A percentile compares a stretch with the other conserved stretches of the same genome.
Evolutionary conservation across 2,329 filamentous ascomycete genomes (phyloP).

Genomic region (Beauveria bassiana): DNA sequence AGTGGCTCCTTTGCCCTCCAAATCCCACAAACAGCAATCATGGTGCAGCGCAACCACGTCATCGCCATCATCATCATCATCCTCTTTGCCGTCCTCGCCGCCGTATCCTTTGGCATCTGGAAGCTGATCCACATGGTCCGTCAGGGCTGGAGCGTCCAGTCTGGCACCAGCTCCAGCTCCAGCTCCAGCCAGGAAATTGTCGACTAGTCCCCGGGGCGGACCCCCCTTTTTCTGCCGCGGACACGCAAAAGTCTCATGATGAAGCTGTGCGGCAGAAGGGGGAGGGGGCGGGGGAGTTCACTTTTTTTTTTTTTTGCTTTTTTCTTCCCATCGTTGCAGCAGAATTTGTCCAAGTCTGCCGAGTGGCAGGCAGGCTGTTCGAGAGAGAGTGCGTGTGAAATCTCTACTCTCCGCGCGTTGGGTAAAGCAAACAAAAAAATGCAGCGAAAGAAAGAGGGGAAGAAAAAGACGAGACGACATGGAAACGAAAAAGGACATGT

Average conservation of each 20-base stretch:
- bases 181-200: conserved; percentile 18
- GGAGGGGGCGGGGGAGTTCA: no score
- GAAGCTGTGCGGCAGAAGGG: neutral
- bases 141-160: conserved; percentile 32
- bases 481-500: neutral
- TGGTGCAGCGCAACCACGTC: conserved; percentile 57
- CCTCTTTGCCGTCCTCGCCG: conserved; percentile 54
- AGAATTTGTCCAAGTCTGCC: no score
- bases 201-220: conserved; percentile 10
- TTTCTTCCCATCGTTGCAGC: no score
- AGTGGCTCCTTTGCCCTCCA: neutral
- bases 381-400: neutral
- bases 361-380: no score
- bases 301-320: no score
- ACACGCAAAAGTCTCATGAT: no score
- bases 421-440: neutral
- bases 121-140: conserved; percentile 48
- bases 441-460: neutral
- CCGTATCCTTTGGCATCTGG: conserved; percentile 57
- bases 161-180: conserved; percentile 22
- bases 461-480: neutral
- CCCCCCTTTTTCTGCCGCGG: neutral
- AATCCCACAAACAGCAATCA: conserved; percentile 29
- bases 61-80: conserved; percentile 63
- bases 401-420: neutral